Percentiles rank a stretch among this genome's conserved stretches.
These are phyloP conservation scores for Rhizopus arrhizus DNA, from an alignment of 371 early-diverging fungal genomes.

Conservation along the genomic window DNA sequence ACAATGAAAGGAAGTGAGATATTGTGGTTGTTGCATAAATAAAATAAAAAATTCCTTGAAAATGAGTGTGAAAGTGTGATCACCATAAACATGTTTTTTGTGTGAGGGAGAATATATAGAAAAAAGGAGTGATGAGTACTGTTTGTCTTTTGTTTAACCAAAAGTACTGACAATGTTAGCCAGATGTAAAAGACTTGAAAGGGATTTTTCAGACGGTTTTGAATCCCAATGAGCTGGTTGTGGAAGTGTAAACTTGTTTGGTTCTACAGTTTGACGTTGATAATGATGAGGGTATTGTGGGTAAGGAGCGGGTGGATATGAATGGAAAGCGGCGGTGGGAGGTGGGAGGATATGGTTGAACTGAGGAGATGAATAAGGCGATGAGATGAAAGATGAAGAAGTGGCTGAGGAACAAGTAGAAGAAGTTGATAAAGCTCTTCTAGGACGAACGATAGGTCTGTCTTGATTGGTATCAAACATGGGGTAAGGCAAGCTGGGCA, in stretches of 20 bases:
- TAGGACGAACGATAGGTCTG: constrained; percentile 12
- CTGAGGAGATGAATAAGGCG: constrained; percentile 15
- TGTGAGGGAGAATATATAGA: background rate
- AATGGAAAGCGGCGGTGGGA: background rate
- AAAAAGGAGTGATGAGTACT: background rate
- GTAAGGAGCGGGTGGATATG: constrained; percentile 4
- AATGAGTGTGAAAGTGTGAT: no score
- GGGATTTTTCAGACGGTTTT: constrained; percentile 16
- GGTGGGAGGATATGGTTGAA: constrained; percentile 7
- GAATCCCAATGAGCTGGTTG: background rate
- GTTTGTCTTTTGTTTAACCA: constrained; percentile 26
- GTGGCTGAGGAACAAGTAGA: constrained; percentile 14
- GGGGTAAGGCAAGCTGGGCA: constrained; percentile 31
- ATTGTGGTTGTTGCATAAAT: constrained; percentile 5
- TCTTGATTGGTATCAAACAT: background rate
- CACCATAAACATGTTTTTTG: background rate
- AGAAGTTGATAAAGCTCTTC: constrained; percentile 23
- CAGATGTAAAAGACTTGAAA: constrained; percentile 33
- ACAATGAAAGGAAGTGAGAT: background rate
- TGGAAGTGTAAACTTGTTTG: background rate
- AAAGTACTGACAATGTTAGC: constrained; percentile 45
- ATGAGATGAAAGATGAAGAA: constrained; percentile 8
- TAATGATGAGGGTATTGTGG: constrained; percentile 6
- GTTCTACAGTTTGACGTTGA: constrained; percentile 3
- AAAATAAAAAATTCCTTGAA: no score